Percentiles rank a stretch among this genome's conserved stretches.
Evolutionary conservation across 106 monocot genomes (phyloP).

Genomic region (Allium sativum): DNA sequence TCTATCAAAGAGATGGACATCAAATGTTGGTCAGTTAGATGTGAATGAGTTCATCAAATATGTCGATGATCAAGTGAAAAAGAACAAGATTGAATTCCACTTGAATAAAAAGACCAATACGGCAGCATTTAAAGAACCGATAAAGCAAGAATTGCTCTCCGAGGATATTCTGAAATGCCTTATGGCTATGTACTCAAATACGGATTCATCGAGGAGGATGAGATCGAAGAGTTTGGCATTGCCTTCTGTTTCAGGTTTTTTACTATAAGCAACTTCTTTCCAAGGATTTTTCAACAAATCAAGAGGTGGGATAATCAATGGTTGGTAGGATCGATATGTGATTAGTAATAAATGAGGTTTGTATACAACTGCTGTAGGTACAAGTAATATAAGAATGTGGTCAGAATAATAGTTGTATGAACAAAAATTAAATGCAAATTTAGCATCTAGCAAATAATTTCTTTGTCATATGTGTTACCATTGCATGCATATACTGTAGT

Average conservation of each 20-base stretch:
- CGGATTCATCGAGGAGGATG: conserved; percentile 7
- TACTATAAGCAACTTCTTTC: background rate
- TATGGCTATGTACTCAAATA: conserved; percentile 37
- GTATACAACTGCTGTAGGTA: too few relatives aligned
- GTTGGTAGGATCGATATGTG: too few relatives aligned
- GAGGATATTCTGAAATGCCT: conserved; percentile 72
- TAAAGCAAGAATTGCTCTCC: conserved; percentile 52
- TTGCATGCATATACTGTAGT: too few relatives aligned
- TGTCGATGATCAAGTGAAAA: conserved; percentile 31
- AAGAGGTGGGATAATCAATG: too few relatives aligned
- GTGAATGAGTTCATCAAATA: conserved; percentile 6
- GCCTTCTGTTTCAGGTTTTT: conserved; percentile 52
- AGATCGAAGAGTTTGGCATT: conserved; percentile 14
- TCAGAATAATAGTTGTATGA: too few relatives aligned
- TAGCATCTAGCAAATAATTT: too few relatives aligned
- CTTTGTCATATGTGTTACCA: too few relatives aligned
- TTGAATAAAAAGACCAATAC: conserved; percentile 13
- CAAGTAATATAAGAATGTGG: too few relatives aligned
- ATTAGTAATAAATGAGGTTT: too few relatives aligned
- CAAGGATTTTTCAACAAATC: too few relatives aligned
- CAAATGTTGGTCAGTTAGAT: background rate
- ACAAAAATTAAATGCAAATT: too few relatives aligned
- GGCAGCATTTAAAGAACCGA: conserved; percentile 16
- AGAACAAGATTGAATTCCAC: conserved; percentile 35
- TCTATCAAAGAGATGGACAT: conserved; percentile 2